These are phyloP conservation scores for Suillus brevipes DNA, from an alignment of 768 basidiomycete species.

Conservation along the genomic window DNA sequence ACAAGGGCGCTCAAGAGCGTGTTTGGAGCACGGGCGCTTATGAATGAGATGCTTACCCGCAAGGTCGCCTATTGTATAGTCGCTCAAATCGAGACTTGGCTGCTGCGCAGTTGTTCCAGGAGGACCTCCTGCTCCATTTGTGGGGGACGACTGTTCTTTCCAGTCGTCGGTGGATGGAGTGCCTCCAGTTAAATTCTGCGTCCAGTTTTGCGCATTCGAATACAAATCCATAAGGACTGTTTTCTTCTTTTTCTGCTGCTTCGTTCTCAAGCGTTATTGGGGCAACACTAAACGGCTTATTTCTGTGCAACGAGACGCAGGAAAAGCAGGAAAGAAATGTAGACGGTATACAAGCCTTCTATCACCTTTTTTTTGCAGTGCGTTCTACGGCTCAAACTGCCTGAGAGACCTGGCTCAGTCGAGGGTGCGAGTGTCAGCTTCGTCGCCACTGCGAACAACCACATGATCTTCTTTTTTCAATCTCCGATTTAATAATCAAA, in stretches of 20 bases:
- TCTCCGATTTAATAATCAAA: constrained; percentile 27
- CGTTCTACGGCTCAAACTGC: constrained; percentile 36
- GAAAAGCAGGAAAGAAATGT: constrained; percentile 37
- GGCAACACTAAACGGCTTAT: constrained; percentile 47
- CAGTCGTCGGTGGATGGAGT: constrained; percentile 37
- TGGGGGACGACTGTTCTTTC: constrained; percentile 37
- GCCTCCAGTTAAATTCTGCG: constrained; percentile 37
- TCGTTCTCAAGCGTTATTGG: constrained; percentile 44
- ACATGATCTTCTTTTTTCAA: constrained; percentile 20
- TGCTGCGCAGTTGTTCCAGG: constrained; percentile 29
- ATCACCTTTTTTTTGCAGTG: constrained; percentile 39
- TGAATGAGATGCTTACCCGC: constrained; percentile 39
- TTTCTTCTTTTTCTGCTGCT: constrained; percentile 41
- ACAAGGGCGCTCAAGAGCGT: constrained; percentile 11
- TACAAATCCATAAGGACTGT: constrained; percentile 47
- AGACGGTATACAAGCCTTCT: constrained; percentile 40
- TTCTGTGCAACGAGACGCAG: constrained; percentile 42
- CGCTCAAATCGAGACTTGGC: constrained; percentile 41
- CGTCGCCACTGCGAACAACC: constrained; percentile 31
- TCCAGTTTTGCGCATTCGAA: constrained; percentile 43
- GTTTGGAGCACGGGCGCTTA: constrained; percentile 28
- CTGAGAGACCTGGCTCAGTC: constrained; percentile 40
- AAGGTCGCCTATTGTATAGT: constrained; percentile 44
- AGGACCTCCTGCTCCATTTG: constrained; percentile 25
- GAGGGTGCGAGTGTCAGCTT: constrained; percentile 39